phyloP scores from a whole-genome alignment of 148 eudicot species.

The Amaranthus palmeri region DNA sequence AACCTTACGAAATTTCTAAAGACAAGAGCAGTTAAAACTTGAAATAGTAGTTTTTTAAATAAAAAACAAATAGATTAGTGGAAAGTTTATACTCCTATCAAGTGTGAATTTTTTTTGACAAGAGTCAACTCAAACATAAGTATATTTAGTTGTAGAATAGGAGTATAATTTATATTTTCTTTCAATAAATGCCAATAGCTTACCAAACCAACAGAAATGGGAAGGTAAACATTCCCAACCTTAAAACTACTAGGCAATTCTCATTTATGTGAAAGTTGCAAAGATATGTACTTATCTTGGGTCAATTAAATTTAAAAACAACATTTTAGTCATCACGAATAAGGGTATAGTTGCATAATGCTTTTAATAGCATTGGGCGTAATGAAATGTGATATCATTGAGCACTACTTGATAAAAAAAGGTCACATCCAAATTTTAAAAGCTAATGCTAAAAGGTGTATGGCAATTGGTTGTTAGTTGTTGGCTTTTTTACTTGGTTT shows the following conservation, averaged over 20 bases:
- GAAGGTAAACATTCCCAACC: constrained; percentile 21
- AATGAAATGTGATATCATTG: too few species aligned
- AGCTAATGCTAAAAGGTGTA: too few species aligned
- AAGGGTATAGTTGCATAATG: too few species aligned
- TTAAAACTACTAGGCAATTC: constrained; percentile 1
- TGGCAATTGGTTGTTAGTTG: too few species aligned
- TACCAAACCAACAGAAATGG: constrained; percentile 15
- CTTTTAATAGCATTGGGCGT: too few species aligned
- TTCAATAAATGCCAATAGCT: constrained; percentile 3
- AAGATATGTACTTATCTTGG: too few species aligned
- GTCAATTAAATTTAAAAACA: too few species aligned
- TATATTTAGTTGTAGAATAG: constrained; percentile 20
- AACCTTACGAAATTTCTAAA: constrained; percentile 2
- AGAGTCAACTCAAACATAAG: constrained; percentile 31
- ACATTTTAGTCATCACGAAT: too few species aligned
- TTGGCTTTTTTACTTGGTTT: too few species aligned
- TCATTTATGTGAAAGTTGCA: too few species aligned
- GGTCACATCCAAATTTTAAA: too few species aligned
- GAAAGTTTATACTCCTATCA: constrained; percentile 11
- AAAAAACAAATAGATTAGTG: neutral
- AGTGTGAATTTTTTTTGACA: constrained; percentile 15
- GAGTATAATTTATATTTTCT: neutral
- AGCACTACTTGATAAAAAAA: too few species aligned
- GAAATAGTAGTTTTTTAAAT: neutral
- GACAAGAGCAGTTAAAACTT: constrained; percentile 7